These are phyloP conservation scores for Fusarium armeniacum DNA, from an alignment of 2,329 filamentous ascomycete species.

Conservation along the genomic window DNA sequence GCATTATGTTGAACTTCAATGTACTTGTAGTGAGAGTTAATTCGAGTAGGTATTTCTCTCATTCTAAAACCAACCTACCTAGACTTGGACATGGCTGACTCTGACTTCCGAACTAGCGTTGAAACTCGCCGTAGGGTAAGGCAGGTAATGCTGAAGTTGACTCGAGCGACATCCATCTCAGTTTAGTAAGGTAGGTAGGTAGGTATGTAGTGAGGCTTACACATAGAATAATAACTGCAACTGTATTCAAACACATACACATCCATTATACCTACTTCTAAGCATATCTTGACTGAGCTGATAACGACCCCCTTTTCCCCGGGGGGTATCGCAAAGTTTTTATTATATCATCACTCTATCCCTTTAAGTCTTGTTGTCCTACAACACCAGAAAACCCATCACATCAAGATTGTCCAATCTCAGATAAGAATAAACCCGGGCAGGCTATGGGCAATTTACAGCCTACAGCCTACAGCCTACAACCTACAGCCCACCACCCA, in stretches of 20 bases:
- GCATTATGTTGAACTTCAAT: background rate
- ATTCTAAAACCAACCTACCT: background rate
- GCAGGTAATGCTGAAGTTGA: constrained; percentile 5
- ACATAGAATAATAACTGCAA: background rate
- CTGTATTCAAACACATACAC: background rate
- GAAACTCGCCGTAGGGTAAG: constrained; percentile 8
- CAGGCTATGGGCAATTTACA: background rate
- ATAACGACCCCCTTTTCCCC: constrained; percentile 7
- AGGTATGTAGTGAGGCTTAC: background rate
- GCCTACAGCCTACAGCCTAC: background rate
- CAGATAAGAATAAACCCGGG: constrained; percentile 4
- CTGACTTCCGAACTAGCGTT: background rate
- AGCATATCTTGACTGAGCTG: background rate
- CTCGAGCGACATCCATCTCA: constrained; percentile 4
- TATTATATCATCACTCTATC: constrained; percentile 21
- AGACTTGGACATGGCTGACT: background rate
- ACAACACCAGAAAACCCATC: constrained; percentile 13
- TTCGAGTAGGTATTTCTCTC: background rate
- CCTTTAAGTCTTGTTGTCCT: constrained; percentile 21
- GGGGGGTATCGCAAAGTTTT: background rate
- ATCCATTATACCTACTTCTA: background rate
- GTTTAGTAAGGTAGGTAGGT: too few relatives aligned
- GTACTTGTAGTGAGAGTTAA: background rate
- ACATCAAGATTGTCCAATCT: constrained; percentile 32
- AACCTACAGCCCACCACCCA: constrained; percentile 6